phyloP scores from a whole-genome alignment of 371 early-diverging fungal genomes.

The Syncephalastrum racemosum region DNA sequence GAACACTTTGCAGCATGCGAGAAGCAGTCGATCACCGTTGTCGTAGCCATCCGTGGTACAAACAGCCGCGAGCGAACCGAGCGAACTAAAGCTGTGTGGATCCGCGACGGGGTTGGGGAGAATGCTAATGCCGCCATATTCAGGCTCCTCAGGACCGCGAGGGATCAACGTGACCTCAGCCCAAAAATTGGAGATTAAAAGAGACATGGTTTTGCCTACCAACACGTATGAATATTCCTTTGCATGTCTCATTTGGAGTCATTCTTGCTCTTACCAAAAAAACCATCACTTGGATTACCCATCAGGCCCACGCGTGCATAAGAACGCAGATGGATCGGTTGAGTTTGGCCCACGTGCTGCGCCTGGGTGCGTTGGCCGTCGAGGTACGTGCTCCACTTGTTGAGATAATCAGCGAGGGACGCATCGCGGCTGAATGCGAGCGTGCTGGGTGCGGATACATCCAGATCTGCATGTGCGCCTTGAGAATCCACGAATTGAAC shows the following conservation, averaged over 20 bases:
- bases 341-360: conserved; percentile 6
- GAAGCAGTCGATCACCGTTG: conserved; percentile 56
- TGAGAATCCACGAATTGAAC: no score
- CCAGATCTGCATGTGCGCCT: no score
- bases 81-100: conserved; percentile 40
- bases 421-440: background rate
- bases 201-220: conserved; percentile 57
- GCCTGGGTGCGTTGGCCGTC: background rate
- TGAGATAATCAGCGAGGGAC: conserved; percentile 6
- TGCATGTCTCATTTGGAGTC: background rate
- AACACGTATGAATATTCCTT: background rate
- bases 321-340: conserved; percentile 39
- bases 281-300: conserved; percentile 77
- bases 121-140: conserved; percentile 40
- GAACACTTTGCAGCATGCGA: conserved; percentile 66
- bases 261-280: conserved; percentile 42
- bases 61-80: conserved; percentile 34
- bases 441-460: background rate
- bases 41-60: conserved; percentile 60
- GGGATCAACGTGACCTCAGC: conserved; percentile 61
- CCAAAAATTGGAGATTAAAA: conserved; percentile 67
- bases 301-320: conserved; percentile 71
- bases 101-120: conserved; percentile 47
- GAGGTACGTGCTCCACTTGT: background rate
- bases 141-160: conserved; percentile 16